Evolutionary conservation across 768 basidiomycete genomes (phyloP), one percentile per base, ranked within the genome.

Genomic region (Mrakia frigida): DNA sequence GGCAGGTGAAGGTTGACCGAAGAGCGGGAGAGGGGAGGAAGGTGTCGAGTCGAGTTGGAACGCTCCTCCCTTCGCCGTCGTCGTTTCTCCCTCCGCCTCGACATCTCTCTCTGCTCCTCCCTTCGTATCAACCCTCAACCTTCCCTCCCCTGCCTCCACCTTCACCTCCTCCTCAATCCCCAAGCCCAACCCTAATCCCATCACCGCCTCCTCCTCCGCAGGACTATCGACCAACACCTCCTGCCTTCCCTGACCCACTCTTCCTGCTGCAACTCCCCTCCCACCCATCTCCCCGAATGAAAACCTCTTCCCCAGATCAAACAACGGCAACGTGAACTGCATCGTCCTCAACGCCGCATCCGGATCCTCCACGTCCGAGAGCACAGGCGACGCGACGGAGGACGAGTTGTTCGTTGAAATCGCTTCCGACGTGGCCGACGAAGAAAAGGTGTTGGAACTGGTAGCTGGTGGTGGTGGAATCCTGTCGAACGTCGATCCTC

Each of bases 181-280:
- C 6, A 68, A n/a, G 1, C 65, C 65, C 11, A 68, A 37, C 7
- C 65, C 37, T 3, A 41, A 9, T 23, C 37, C 35, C 39, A 21
- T 4, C 6, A 41, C 31, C 39, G 23, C 37, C 5, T 68, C 25
- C 35, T 39, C 63, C 18, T 39, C 35, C 33, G 37, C 37, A 25
- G 65, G 65, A 68, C 65, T 68, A 23, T 68, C 65, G 18, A 68
- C 65, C 25, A 68, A n/a, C 35, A 68, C 37, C 65, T 68, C 65
- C 65, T 68, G 35, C 65, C 37, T 68, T 25, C 43, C 65, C 35
- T 68, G 39, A 10, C 14, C 37, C 37, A 39, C 65, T n/a, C 65
- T 18, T 23, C 39, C 14, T 6, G 16, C 23, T 35, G 35, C 37
- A 35, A 39, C 37, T 31, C 31, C 21, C 35, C 14, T 65, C 63